Conservation (phyloP, 441 rosid species). For the Bruguiera hainesii region DNA sequence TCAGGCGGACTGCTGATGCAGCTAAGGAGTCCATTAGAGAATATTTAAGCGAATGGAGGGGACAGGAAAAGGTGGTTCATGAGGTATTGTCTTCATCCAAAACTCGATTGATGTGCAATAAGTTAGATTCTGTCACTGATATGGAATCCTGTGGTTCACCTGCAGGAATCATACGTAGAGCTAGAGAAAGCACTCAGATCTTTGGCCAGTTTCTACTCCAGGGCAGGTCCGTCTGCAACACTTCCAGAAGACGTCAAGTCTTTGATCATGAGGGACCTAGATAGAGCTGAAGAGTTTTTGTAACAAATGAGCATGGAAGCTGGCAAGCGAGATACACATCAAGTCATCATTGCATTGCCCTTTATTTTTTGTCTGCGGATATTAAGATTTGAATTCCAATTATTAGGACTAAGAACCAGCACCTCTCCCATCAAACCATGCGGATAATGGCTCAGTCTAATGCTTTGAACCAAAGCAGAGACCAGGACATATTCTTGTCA, state of each 20-base stretch:
- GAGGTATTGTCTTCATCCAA: conserved; percentile 37
- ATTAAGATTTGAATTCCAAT: too few species aligned
- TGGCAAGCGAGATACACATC: background rate
- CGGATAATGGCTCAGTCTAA: too few species aligned
- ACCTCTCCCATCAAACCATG: too few species aligned
- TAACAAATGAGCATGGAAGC: conserved; percentile 18
- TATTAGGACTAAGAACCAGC: too few species aligned
- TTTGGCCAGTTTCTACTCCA: conserved; percentile 71
- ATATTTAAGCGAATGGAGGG: conserved; percentile 74
- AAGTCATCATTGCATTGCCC: too few species aligned
- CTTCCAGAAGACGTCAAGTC: conserved; percentile 68
- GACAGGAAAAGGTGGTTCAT: conserved; percentile 43
- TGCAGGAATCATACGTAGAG: conserved; percentile 69
- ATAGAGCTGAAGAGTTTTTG: conserved; percentile 65
- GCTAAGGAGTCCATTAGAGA: conserved; percentile 85
- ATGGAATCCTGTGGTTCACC: conserved; percentile 8
- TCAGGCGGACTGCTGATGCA: conserved; percentile 78
- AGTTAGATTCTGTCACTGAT: background rate
- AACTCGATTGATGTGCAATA: background rate
- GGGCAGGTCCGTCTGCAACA: conserved; percentile 85
- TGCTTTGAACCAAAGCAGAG: background rate
- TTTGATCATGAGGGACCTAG: conserved; percentile 53
- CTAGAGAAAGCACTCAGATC: conserved; percentile 72
- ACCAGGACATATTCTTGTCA: background rate
- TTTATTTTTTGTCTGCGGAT: too few species aligned